Conservation (phyloP, 441 rosid genomes). For the Isatis lusitanica region DNA sequence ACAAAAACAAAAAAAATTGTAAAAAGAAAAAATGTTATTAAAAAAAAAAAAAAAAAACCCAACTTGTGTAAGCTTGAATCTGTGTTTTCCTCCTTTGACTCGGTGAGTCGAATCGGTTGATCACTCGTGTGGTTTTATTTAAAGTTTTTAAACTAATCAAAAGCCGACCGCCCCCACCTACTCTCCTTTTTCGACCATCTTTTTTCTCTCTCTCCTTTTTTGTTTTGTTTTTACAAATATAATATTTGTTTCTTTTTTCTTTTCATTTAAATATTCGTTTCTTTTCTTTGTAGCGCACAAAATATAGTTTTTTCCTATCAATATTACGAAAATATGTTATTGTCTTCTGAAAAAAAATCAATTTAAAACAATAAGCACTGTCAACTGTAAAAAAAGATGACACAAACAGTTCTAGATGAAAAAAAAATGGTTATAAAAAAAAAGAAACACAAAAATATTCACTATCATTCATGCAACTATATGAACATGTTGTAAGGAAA, state of each 20-base stretch:
- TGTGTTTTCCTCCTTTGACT: background rate
- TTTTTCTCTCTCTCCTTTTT: background rate
- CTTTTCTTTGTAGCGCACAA: background rate
- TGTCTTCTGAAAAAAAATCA: background rate
- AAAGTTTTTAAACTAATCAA: slow-evolving; percentile 16
- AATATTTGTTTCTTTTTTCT: slow-evolving; percentile 15
- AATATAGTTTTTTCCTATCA: background rate
- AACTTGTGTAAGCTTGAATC: slow-evolving; percentile 21
- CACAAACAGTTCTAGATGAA: background rate
- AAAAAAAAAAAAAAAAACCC: background rate
- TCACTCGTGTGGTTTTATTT: slow-evolving; percentile 28
- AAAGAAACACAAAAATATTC: background rate
- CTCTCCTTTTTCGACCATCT: slow-evolving; percentile 29
- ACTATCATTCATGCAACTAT: background rate
- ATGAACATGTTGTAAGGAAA: background rate
- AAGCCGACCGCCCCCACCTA: slow-evolving; percentile 35
- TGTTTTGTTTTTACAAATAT: background rate
- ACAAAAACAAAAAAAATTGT: background rate
- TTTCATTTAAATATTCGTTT: background rate
- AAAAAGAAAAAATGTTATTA: background rate
- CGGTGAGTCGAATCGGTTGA: slow-evolving; percentile 33
- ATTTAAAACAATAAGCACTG: background rate
- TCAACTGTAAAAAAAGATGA: background rate
- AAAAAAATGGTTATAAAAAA: background rate
- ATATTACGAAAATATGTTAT: slow-evolving; percentile 3